These are phyloP conservation scores for Buxus sempervirens DNA, from an alignment of 164 flowering plant species.

Conservation along the genomic window DNA sequence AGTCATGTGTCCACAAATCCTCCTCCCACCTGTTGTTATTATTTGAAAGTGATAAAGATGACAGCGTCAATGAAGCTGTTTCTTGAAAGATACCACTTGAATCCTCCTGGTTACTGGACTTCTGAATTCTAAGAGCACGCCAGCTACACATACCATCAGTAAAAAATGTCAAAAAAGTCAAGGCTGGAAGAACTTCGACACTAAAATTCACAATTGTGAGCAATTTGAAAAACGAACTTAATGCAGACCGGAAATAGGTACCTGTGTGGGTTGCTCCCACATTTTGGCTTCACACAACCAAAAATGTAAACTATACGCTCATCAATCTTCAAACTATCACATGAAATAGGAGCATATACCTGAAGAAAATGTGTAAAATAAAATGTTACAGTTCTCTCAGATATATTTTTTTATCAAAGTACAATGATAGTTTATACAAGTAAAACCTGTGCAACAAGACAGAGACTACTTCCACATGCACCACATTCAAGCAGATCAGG, in stretches of 20 bases:
- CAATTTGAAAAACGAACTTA: not conserved
- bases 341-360: slow-evolving; percentile 79
- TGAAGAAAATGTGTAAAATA: slow-evolving; percentile 14
- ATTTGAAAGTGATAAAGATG: slow-evolving; percentile 27
- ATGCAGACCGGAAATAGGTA: slow-evolving; percentile 1
- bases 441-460: slow-evolving; percentile 76
- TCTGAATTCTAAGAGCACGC: slow-evolving; percentile 79
- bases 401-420: not conserved
- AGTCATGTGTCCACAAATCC: slow-evolving; percentile 20
- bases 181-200: not conserved
- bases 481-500: slow-evolving; percentile 49
- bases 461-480: slow-evolving; percentile 47
- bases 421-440: not conserved
- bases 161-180: not conserved
- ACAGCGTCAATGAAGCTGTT: slow-evolving; percentile 10
- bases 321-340: slow-evolving; percentile 34
- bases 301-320: slow-evolving; percentile 74
- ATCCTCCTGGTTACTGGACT: slow-evolving; percentile 24
- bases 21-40: slow-evolving; percentile 25
- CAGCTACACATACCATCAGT: slow-evolving; percentile 48
- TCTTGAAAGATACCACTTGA: slow-evolving; percentile 1
- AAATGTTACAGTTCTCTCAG: not conserved
- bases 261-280: slow-evolving; percentile 58
- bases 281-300: slow-evolving; percentile 54
- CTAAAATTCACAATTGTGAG: not conserved